Percentiles rank a stretch among this genome's conserved stretches.
phyloP scores from a whole-genome alignment of 1,284 basidiomycete species.

The Boletus semigastroideus region DNA sequence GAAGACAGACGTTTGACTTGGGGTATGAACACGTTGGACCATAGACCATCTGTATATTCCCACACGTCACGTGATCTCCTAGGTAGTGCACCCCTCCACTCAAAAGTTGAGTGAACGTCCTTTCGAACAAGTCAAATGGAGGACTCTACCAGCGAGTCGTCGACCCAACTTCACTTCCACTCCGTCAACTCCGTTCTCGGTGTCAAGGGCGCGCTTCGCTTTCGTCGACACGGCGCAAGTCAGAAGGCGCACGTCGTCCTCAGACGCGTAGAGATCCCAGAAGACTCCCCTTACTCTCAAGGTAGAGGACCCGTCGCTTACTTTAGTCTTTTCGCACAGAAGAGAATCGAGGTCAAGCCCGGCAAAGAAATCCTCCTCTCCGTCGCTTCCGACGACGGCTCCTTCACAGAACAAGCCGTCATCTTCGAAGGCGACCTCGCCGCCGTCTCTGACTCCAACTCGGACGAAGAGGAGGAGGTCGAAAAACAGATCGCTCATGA shows the following conservation, averaged over 20 bases:
- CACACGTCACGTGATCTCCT: constrained; percentile 26
- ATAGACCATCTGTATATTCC: no score
- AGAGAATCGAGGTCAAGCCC: constrained; percentile 63
- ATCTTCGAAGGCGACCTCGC: constrained; percentile 53
- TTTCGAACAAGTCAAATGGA: constrained; percentile 34
- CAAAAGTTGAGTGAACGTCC: no score
- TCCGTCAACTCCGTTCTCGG: constrained; percentile 50
- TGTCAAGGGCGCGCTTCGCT: constrained; percentile 52
- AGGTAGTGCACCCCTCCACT: no score
- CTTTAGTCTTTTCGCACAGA: constrained; percentile 62
- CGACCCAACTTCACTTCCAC: constrained; percentile 10
- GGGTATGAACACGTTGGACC: no score
- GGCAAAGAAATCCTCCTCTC: constrained; percentile 66
- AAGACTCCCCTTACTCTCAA: constrained; percentile 42
- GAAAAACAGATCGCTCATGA: constrained; percentile 39
- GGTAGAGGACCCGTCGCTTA: constrained; percentile 41
- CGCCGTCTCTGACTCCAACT: constrained; percentile 33
- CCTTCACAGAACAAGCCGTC: constrained; percentile 53
- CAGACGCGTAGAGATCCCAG: constrained; percentile 51
- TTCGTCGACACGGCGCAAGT: constrained; percentile 55
- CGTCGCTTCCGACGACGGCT: constrained; percentile 48
- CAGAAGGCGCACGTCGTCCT: constrained; percentile 61
- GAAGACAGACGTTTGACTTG: no score
- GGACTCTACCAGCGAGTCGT: constrained; percentile 31
- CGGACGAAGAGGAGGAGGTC: constrained; percentile 39